Evolutionary conservation across 345 rosid genomes (phyloP).

Genomic region (Salix arbutifolia): DNA sequence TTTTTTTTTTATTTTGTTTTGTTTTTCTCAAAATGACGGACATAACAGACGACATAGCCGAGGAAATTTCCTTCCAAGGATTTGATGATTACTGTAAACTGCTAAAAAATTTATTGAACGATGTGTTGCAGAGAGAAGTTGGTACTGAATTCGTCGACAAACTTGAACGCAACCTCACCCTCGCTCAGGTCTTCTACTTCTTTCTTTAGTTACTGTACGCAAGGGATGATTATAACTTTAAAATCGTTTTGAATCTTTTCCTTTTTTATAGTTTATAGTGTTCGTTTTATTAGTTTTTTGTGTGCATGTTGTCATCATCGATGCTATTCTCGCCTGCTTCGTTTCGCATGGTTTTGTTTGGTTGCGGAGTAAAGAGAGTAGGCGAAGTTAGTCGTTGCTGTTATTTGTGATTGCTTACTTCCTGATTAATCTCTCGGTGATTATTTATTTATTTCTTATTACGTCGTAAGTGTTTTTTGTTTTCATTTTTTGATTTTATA

Average conservation of each 20-base stretch:
- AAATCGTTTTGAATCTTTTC: background rate
- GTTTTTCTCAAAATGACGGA: constrained; percentile 60
- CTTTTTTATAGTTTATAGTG: background rate
- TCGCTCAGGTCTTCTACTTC: constrained; percentile 56
- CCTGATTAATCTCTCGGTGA: background rate
- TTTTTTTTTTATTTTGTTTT: background rate
- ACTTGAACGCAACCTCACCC: constrained; percentile 65
- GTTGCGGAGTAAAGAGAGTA: constrained; percentile 12
- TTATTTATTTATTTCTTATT: background rate
- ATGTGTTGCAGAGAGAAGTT: constrained; percentile 77
- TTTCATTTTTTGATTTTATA: background rate
- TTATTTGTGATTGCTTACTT: background rate
- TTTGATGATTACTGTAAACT: constrained; percentile 92
- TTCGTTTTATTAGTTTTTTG: background rate
- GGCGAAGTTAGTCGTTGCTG: background rate
- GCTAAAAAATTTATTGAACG: constrained; percentile 78
- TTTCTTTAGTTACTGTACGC: background rate
- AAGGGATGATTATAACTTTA: background rate
- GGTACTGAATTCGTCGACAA: constrained; percentile 62
- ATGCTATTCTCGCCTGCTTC: background rate
- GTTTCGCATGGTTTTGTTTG: constrained; percentile 17
- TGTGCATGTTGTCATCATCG: background rate
- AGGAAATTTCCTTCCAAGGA: constrained; percentile 88
- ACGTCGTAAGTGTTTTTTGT: background rate
- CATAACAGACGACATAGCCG: constrained; percentile 90